A percentile compares a stretch with the other conserved stretches of the same genome.
These are phyloP conservation scores for Lathyrus oleraceus DNA, from an alignment of 306 rosid species.

Conservation along the genomic window DNA sequence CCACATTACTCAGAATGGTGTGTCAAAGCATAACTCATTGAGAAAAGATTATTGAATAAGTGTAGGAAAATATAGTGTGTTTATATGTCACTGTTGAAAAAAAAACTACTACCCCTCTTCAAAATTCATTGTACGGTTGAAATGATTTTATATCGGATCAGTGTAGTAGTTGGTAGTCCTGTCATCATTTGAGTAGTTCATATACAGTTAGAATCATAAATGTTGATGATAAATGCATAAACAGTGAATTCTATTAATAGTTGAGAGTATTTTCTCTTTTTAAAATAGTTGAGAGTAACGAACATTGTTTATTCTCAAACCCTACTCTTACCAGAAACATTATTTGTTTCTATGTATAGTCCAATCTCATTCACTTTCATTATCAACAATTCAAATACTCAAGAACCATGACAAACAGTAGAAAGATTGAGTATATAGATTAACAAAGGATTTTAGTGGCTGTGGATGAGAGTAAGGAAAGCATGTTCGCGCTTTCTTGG, in stretches of 20 bases:
- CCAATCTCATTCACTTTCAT: too few relatives aligned
- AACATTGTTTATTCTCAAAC: slow-evolving; percentile 6
- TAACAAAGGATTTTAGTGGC: slow-evolving; percentile 59
- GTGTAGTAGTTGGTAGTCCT: background rate
- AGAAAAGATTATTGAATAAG: too few relatives aligned
- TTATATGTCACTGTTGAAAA: too few relatives aligned
- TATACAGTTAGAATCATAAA: background rate
- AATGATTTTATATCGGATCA: too few relatives aligned
- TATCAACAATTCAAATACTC: too few relatives aligned
- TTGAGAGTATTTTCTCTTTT: background rate
- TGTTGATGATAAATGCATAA: background rate
- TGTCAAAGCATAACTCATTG: too few relatives aligned
- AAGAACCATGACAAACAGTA: background rate
- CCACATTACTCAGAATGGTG: too few relatives aligned
- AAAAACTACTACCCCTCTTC: too few relatives aligned
- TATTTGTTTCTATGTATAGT: too few relatives aligned
- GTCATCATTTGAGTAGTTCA: background rate
- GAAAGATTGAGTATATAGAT: background rate
- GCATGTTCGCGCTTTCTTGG: slow-evolving; percentile 76
- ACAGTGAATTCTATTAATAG: background rate
- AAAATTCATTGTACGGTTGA: too few relatives aligned
- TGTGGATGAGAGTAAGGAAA: slow-evolving; percentile 82
- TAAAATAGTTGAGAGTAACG: background rate
- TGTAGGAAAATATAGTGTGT: too few relatives aligned
- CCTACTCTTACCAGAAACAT: background rate